A percentile compares a stretch with the other conserved stretches of the same genome.
phyloP scores from a whole-genome alignment of 2,329 filamentous ascomycete genomes.

The Sporothrix humicola region DNA sequence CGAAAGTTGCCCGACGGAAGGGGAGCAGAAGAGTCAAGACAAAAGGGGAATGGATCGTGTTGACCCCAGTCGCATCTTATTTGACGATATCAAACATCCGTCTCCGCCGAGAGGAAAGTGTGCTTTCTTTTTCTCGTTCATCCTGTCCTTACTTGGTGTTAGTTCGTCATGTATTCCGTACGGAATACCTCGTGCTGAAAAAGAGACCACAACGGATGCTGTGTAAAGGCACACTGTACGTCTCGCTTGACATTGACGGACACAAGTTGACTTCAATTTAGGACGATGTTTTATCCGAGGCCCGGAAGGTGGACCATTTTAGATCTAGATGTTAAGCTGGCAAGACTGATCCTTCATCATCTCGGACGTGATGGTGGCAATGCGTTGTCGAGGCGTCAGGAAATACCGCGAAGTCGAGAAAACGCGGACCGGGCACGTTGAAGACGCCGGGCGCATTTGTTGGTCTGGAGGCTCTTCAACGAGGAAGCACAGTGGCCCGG shows the following conservation, averaged over 20 bases:
- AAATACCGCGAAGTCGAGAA: background rate
- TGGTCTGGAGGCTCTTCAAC: conserved; percentile 8
- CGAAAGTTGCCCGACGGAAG: conserved; percentile 16
- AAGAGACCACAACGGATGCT: background rate
- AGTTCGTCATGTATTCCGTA: background rate
- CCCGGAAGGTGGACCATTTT: background rate
- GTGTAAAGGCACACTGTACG: background rate
- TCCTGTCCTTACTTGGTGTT: background rate
- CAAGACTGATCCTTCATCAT: background rate
- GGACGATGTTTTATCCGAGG: too few species aligned
- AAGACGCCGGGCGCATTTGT: background rate
- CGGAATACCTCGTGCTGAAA: background rate
- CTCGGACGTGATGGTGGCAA: background rate
- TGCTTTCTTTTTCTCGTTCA: conserved; percentile 18
- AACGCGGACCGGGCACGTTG: background rate
- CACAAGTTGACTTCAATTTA: too few species aligned
- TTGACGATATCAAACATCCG: conserved; percentile 10
- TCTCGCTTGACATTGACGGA: background rate
- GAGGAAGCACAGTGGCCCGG: background rate
- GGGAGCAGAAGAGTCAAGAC: background rate
- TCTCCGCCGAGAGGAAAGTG: background rate
- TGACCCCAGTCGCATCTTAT: background rate
- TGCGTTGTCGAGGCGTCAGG: background rate
- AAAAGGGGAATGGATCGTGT: background rate
- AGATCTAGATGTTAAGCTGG: background rate